Percentiles rank a stretch among this genome's conserved stretches.
These are phyloP conservation scores for Carex cristatella DNA, from an alignment of 176 grass and related monocot genomes.

Conservation along the genomic window DNA sequence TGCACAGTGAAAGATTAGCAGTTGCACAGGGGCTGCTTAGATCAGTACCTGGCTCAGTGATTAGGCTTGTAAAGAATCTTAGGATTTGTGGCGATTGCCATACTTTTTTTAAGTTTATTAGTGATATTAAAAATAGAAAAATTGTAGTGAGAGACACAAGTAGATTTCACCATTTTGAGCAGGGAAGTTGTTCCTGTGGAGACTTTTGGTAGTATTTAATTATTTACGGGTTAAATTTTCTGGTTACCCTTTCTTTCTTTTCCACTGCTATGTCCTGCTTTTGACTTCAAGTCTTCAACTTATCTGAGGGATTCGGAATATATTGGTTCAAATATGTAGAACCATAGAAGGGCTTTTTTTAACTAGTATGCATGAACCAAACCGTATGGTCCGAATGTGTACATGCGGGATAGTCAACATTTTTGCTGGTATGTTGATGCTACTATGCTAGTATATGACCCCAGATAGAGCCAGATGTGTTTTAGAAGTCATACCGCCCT, in stretches of 20 bases:
- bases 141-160: constrained; percentile 23
- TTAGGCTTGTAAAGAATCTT: constrained; percentile 51
- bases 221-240: background rate
- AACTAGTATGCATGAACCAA: too few species aligned
- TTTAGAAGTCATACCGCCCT: too few species aligned
- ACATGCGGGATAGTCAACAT: too few species aligned
- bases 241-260: background rate
- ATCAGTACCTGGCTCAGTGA: constrained; percentile 48
- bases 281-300: too few species aligned
- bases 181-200: constrained; percentile 18
- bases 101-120: constrained; percentile 23
- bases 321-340: too few species aligned
- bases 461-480: too few species aligned
- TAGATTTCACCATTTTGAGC: constrained; percentile 23
- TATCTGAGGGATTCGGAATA: too few species aligned
- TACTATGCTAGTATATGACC: too few species aligned
- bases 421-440: too few species aligned
- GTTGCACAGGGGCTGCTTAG: constrained; percentile 71
- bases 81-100: constrained; percentile 30
- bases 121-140: constrained; percentile 11
- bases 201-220: constrained; percentile 18
- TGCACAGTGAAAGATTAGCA: constrained; percentile 86
- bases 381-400: too few species aligned
- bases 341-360: too few species aligned
- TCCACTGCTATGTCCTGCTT: too few species aligned